Conservation (phyloP, 495 filamentous ascomycete species). For the Podospora tetraspora region DNA sequence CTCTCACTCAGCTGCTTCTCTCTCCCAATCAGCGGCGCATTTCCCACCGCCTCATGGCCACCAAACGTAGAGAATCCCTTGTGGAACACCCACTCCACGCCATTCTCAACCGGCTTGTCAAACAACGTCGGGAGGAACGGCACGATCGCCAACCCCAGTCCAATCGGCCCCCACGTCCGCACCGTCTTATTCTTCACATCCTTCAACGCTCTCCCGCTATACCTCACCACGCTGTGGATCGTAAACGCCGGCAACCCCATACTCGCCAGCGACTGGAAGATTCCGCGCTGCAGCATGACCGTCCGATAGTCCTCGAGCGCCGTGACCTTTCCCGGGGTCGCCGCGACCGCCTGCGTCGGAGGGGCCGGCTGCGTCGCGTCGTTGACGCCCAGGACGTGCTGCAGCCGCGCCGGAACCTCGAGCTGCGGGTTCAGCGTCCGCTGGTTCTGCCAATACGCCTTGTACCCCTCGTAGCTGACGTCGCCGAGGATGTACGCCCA, state of each 20-base stretch:
- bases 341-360: constrained; percentile 7
- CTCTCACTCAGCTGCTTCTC: constrained; percentile 48
- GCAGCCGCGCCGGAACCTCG: constrained; percentile 36
- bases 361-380: constrained; percentile 2
- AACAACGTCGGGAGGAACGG: constrained; percentile 86
- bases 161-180: constrained; percentile 83
- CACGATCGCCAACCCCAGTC: constrained; percentile 80
- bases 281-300: constrained; percentile 81
- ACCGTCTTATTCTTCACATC: constrained; percentile 65
- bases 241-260: constrained; percentile 96
- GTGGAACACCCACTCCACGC: constrained; percentile 84
- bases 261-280: constrained; percentile 84
- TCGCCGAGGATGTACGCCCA: constrained; percentile 92
- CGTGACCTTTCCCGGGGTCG: constrained; percentile 52
- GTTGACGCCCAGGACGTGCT: constrained; percentile 32
- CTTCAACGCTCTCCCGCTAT: constrained; percentile 78
- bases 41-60: constrained; percentile 54
- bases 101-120: constrained; percentile 87
- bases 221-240: constrained; percentile 85
- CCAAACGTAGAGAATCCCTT: constrained; percentile 65
- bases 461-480: constrained; percentile 91
- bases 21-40: constrained; percentile 48
- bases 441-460: constrained; percentile 82
- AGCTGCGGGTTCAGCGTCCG: constrained; percentile 47
- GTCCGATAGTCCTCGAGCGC: constrained; percentile 84